A percentile compares a stretch with the other conserved stretches of the same genome.
phyloP scores from a whole-genome alignment of 805 yeast genomes.

The Soucietia sequanensis region DNA sequence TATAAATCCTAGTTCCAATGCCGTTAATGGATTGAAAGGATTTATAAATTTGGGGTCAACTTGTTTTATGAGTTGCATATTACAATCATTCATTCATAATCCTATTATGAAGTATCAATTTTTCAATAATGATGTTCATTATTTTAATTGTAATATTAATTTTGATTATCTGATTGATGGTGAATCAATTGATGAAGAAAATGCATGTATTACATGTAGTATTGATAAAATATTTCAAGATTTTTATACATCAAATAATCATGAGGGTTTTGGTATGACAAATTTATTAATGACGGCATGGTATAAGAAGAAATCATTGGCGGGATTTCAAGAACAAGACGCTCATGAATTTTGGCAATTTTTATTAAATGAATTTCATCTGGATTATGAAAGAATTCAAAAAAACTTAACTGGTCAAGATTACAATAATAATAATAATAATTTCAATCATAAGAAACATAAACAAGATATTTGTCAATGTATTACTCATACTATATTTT shows the following conservation, averaged over 20 bases:
- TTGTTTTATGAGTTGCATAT: slow-evolving; percentile 91
- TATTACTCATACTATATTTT: slow-evolving; percentile 76
- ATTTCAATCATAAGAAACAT: slow-evolving; percentile 2
- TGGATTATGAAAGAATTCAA: slow-evolving; percentile 20
- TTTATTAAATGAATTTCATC: slow-evolving; percentile 78
- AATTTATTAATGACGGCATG: slow-evolving; percentile 81
- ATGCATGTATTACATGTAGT: slow-evolving; percentile 79
- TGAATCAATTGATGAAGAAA: slow-evolving; percentile 23
- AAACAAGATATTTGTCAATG: slow-evolving; percentile 54
- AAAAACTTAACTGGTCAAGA: slow-evolving; percentile 3
- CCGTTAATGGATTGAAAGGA: slow-evolving; percentile 81
- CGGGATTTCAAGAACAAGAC: slow-evolving; percentile 97
- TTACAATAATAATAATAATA: not conserved
- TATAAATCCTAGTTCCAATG: slow-evolving; percentile 46
- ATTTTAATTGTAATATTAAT: slow-evolving; percentile 44
- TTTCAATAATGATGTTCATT: slow-evolving; percentile 67
- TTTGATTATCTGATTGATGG: slow-evolving; percentile 18
- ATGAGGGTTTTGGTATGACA: slow-evolving; percentile 78
- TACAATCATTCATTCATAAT: slow-evolving; percentile 87
- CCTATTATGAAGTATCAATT: slow-evolving; percentile 81
- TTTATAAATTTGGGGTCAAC: slow-evolving; percentile 95
- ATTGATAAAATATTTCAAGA: slow-evolving; percentile 74
- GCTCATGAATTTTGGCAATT: slow-evolving; percentile 99
- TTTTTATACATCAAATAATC: slow-evolving; percentile 62
- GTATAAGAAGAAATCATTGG: slow-evolving; percentile 78